phyloP scores from a whole-genome alignment of 2,329 filamentous ascomycete genomes.

The Fusarium nodosum region DNA sequence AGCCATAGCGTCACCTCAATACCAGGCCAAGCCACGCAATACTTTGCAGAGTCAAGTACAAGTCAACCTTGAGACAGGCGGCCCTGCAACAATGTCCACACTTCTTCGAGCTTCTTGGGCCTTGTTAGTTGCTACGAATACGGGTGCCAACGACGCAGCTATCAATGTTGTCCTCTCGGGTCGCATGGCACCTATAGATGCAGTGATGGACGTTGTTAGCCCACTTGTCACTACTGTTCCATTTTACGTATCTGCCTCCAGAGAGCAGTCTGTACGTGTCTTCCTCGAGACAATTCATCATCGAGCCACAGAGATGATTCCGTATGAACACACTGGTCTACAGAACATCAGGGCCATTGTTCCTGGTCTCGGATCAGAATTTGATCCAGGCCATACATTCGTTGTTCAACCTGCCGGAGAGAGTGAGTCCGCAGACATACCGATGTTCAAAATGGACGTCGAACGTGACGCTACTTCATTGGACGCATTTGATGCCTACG shows the following conservation, averaged over 20 bases:
- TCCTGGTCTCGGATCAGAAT: constrained; percentile 1
- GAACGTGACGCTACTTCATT: background rate
- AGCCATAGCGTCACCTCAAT: background rate
- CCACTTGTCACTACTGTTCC: constrained; percentile 12
- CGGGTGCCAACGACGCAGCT: background rate
- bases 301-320: constrained; percentile 5
- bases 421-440: constrained; percentile 2
- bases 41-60: background rate
- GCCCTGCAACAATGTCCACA: background rate
- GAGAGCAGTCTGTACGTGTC: background rate
- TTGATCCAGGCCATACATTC: constrained; percentile 8
- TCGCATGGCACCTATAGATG: constrained; percentile 8
- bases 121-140: background rate
- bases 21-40: background rate
- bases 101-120: constrained; percentile 11
- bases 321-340: constrained; percentile 6
- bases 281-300: constrained; percentile 2
- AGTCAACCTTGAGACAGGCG: background rate
- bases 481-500: constrained; percentile 1
- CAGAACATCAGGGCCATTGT: constrained; percentile 6
- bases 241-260: constrained; percentile 3
- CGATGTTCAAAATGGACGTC: constrained; percentile 1
- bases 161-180: constrained; percentile 5
- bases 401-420: constrained; percentile 9
- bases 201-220: constrained; percentile 11